These are phyloP conservation scores for Globisporangium splendens DNA, from an alignment of 352 stramenopile species.

Conservation along the genomic window DNA sequence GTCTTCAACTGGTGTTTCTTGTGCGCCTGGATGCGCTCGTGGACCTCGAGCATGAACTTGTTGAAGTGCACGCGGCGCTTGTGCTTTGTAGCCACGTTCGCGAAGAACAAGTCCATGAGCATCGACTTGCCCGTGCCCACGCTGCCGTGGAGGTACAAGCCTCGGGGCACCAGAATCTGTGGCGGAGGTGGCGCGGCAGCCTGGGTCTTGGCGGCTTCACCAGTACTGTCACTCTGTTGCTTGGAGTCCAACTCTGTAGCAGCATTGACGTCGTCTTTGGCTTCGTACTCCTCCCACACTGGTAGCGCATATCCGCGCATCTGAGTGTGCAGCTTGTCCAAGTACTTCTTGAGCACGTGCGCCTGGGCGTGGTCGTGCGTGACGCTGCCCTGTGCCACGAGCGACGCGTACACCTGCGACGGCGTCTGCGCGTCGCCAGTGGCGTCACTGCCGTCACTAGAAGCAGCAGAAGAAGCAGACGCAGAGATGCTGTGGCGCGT, in stretches of 20 bases:
- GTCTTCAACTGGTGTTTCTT: conserved; percentile 84
- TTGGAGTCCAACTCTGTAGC: background rate
- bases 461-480: background rate
- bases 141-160: conserved; percentile 94
- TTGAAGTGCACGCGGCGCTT: conserved; percentile 97
- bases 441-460: too few relatives aligned
- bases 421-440: conserved; percentile 10
- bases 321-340: conserved; percentile 62
- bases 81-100: conserved; percentile 39
- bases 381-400: conserved; percentile 22
- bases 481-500: background rate
- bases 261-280: background rate
- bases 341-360: conserved; percentile 26
- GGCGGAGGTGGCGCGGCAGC: background rate
- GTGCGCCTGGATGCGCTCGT: conserved; percentile 87
- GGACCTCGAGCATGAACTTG: conserved; percentile 96
- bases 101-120: conserved; percentile 95
- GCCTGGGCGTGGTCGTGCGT: conserved; percentile 29
- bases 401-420: conserved; percentile 27
- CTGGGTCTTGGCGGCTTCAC: conserved; percentile 1
- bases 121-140: conserved; percentile 97
- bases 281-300: conserved; percentile 8
- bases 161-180: conserved; percentile 60
- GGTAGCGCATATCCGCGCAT: conserved; percentile 54
- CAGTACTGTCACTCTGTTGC: background rate